Evolutionary conservation across 148 eudicot genomes (phyloP).

Genomic region (Chenopodium album): DNA sequence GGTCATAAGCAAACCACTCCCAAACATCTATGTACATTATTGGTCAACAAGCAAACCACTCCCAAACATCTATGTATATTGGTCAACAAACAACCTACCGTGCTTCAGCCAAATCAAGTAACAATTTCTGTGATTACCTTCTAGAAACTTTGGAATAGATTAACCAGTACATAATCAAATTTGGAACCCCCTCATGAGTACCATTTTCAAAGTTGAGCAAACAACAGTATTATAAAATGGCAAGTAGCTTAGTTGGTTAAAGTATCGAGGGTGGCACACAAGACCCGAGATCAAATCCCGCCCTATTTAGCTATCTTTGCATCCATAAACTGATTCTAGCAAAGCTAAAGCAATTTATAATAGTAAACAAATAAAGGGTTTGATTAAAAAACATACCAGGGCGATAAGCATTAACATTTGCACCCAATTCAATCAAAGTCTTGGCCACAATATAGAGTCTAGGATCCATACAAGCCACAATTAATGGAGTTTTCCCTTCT

Average conservation of each 20-base stretch:
- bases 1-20: too few relatives aligned
- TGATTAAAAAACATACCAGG: slow-evolving; percentile 38
- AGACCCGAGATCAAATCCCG: too few relatives aligned
- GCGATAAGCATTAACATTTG: slow-evolving; percentile 55
- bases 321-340: background rate
- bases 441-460: slow-evolving; percentile 44
- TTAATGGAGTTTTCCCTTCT: slow-evolving; percentile 65
- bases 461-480: slow-evolving; percentile 51
- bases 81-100: background rate
- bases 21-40: background rate
- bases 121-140: background rate
- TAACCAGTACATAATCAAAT: background rate
- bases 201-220: background rate
- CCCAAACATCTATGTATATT: background rate
- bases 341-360: background rate
- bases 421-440: slow-evolving; percentile 57
- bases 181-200: background rate
- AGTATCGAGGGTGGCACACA: too few relatives aligned
- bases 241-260: too few relatives aligned
- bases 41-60: too few relatives aligned
- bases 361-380: background rate
- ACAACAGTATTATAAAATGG: too few relatives aligned
- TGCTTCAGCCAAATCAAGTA: background rate
- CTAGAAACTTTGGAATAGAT: background rate
- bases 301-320: too few relatives aligned